phyloP scores from a whole-genome alignment of 106 monocot genomes.

The Triglochin maritima region DNA sequence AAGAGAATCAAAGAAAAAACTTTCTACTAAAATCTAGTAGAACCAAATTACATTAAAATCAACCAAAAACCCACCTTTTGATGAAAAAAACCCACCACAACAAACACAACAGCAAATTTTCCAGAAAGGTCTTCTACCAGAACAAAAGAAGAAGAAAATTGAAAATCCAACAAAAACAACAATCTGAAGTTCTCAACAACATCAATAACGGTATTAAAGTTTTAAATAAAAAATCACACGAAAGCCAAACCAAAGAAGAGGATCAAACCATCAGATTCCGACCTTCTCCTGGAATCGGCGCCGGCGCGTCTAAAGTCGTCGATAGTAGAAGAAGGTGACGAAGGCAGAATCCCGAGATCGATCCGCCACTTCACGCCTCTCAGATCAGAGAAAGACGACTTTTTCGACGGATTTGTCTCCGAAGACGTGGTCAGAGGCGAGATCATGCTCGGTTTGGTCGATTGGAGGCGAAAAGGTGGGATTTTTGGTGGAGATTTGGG shows the following conservation, averaged over 20 bases:
- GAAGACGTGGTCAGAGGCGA: too few species aligned
- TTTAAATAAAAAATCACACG: neutral
- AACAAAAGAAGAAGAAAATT: too few species aligned
- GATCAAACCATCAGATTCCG: neutral
- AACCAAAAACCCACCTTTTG: neutral
- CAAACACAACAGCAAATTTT: too few species aligned
- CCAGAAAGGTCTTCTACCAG: too few species aligned
- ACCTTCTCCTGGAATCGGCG: conserved; percentile 27
- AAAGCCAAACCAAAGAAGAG: neutral
- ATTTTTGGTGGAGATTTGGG: too few species aligned
- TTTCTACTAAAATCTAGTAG: neutral
- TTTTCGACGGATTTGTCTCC: too few species aligned
- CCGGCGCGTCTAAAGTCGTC: conserved; percentile 17
- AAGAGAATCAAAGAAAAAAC: neutral
- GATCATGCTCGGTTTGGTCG: too few species aligned
- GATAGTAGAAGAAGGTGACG: conserved; percentile 10
- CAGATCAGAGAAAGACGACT: conserved; percentile 10
- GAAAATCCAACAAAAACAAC: too few species aligned
- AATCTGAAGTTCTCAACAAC: too few species aligned
- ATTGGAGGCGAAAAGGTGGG: too few species aligned
- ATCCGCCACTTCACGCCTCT: conserved; percentile 20
- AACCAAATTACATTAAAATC: neutral
- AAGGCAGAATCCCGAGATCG: conserved; percentile 19
- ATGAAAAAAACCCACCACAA: too few species aligned
- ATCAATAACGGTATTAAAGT: too few species aligned